Percentiles rank a stretch among this genome's conserved stretches.
Evolutionary conservation across 2,329 filamentous ascomycete genomes (phyloP).

Genomic region (Xylaria digitata): DNA sequence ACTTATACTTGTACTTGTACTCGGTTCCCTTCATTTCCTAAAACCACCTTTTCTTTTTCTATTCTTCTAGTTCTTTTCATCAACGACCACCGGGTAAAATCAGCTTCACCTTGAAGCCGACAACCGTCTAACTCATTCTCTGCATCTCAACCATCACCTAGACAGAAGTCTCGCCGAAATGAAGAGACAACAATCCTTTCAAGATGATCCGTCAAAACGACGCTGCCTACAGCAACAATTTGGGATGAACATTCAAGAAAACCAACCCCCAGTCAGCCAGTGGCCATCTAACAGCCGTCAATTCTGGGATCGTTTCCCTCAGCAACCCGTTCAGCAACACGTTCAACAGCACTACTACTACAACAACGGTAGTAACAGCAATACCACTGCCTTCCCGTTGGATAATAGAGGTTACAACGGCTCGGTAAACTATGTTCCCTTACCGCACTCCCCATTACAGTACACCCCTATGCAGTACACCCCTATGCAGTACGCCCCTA

Average conservation of each 20-base stretch:
- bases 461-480: no score
- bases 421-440: no score
- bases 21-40: not conserved
- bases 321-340: not conserved
- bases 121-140: not conserved
- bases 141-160: not conserved
- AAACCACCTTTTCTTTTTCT: not conserved
- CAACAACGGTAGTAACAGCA: not conserved
- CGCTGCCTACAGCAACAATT: not conserved
- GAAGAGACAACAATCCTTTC: slow-evolving; percentile 12
- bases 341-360: not conserved
- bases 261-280: not conserved
- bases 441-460: not conserved
- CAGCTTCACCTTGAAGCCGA: not conserved
- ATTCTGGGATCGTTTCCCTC: not conserved
- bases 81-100: not conserved
- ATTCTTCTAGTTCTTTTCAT: not conserved
- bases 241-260: not conserved
- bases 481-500: no score
- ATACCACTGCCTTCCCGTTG: no score
- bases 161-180: slow-evolving; percentile 1
- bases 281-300: not conserved
- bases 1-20: not conserved
- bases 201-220: slow-evolving; percentile 1
- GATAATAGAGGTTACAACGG: no score